These are phyloP conservation scores for Saprolegnia diclina DNA, from an alignment of 352 stramenopile species.

Conservation along the genomic window DNA sequence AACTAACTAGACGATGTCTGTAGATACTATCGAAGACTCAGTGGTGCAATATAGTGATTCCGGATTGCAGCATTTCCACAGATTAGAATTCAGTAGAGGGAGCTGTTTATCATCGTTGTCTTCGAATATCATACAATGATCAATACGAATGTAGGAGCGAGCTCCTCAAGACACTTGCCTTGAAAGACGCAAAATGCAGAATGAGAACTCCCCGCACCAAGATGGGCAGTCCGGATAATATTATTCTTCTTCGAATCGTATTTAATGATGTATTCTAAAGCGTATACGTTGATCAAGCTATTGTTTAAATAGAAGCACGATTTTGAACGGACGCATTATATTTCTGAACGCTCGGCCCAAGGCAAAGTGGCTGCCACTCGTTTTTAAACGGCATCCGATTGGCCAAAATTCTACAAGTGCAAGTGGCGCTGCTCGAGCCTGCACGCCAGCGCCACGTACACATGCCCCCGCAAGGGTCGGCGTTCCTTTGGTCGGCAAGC, in stretches of 20 bases:
- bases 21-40: conserved; percentile 29
- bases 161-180: conserved; percentile 15
- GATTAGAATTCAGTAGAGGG: conserved; percentile 72
- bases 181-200: conserved; percentile 8
- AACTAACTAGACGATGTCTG: not conserved
- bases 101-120: conserved; percentile 41
- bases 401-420: not conserved
- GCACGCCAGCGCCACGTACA: too few species aligned
- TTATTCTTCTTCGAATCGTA: not conserved
- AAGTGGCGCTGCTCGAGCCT: too few species aligned
- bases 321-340: not conserved
- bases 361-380: not conserved
- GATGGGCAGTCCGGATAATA: not conserved
- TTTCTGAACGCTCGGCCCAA: not conserved
- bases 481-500: too few species aligned
- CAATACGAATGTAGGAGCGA: not conserved
- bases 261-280: too few species aligned
- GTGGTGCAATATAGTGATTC: conserved; percentile 74
- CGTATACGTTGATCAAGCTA: not conserved
- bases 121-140: not conserved
- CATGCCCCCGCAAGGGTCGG: too few species aligned
- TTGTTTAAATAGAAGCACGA: not conserved
- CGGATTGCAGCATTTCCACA: conserved; percentile 85
- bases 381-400: not conserved
- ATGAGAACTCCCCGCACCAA: not conserved